Evolutionary conservation across 805 yeast genomes (phyloP), one percentile per base, ranked within the genome.

Genomic region (Groenewaldozyma tartarivorans): DNA sequence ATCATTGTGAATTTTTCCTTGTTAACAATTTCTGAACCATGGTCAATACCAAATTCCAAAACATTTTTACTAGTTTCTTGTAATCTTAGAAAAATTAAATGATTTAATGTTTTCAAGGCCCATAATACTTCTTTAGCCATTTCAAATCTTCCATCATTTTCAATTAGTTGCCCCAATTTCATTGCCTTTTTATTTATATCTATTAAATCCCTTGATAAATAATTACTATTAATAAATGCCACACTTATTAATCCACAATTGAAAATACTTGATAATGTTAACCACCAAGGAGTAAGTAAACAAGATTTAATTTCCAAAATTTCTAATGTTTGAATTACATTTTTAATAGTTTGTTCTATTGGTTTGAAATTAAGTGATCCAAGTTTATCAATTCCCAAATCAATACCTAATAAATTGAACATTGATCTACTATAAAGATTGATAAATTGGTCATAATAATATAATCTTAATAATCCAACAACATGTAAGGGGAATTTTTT

Each of bases 81-180:
- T 40, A 73, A 57, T 36, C 74, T 58, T 38, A 72, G 55, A n/a
- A 68, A 56, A 35, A 71, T 57, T 49, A 75, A 66, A 44, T 70
- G 73, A 50, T 74, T 75, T 44, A 74, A 58, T 64, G 69, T 71
- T 46, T 74, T 74, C 33, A 77, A 50, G 1, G 72, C 75, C 83
- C 82, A 77, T n/a, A 74, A 50, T 50, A 79, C 73, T 52, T 77
- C 82, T 34, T 67, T 63, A 9, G 70, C 72, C 83, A 77, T 77
- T 7, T 41, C 44, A 38, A 55, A 51, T 33, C 55, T 42, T 15
- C 53, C 55, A 15, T 52, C 52, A 18, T 24, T 13, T 24, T 7
- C 29, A 24, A 24, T 7, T 13, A 24, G 11, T 13, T 24, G 29
- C 29, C 11, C 7, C 11, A 24, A 24, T 9, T 24, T 7, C 29